These are phyloP conservation scores for Fraxinus americana DNA, from an alignment of 257 asterid species.

Conservation along the genomic window DNA sequence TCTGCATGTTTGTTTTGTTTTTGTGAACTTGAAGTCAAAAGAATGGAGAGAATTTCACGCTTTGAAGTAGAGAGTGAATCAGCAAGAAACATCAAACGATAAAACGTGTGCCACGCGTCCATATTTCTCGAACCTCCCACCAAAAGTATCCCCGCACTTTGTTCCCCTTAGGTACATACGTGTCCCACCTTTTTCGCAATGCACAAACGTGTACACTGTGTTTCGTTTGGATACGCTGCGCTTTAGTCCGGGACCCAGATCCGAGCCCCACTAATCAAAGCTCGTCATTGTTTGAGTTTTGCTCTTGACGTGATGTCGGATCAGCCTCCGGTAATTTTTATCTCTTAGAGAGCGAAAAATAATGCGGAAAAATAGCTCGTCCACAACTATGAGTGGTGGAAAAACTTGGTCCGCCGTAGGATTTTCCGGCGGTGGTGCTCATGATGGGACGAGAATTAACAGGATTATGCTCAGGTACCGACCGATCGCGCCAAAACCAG, in stretches of 20 bases:
- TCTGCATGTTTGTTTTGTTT: background rate
- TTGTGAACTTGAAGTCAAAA: background rate
- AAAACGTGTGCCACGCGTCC: constrained; percentile 56
- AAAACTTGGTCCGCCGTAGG: background rate
- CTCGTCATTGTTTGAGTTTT: constrained; percentile 23
- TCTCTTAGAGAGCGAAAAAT: background rate
- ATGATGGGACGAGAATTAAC: constrained; percentile 31
- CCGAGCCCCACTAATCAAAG: constrained; percentile 40
- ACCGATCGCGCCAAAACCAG: constrained; percentile 57
- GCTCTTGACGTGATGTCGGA: constrained; percentile 39
- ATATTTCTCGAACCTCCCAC: constrained; percentile 25
- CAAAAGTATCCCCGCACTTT: constrained; percentile 47
- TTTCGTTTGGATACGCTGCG: constrained; percentile 43
- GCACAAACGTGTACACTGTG: constrained; percentile 37
- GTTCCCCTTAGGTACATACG: constrained; percentile 31
- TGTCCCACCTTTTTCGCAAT: constrained; percentile 34
- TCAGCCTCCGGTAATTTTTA: background rate
- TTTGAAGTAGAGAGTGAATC: background rate
- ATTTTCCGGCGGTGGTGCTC: constrained; percentile 5
- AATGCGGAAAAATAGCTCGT: background rate
- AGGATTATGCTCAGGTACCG: constrained; percentile 43
- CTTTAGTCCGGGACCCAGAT: constrained; percentile 53
- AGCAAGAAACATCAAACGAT: background rate
- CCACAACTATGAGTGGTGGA: background rate
- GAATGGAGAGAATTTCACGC: background rate